Evolutionary conservation across 306 rosid genomes (phyloP).

Genomic region (Cicer cuneatum): DNA sequence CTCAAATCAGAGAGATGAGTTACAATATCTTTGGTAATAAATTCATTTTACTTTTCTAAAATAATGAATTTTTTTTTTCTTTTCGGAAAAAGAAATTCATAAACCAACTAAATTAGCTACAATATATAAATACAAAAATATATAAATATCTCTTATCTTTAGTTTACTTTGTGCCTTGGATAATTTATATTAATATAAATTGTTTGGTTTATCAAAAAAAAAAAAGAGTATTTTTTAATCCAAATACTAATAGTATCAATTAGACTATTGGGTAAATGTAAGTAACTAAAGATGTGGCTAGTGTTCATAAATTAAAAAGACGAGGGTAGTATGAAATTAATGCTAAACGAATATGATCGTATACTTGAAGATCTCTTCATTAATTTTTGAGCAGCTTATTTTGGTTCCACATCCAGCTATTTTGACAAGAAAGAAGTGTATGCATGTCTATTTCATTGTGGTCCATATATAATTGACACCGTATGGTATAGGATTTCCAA

Average conservation of each 20-base stretch:
- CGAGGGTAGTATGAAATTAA: neutral
- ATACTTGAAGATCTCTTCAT: neutral
- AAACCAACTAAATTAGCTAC: no score
- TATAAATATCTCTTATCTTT: no score
- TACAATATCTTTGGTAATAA: neutral
- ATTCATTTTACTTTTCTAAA: neutral
- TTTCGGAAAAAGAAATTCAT: no score
- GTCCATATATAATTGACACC: conserved; percentile 10
- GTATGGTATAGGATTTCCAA: neutral
- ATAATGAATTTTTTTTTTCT: no score
- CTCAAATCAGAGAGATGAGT: conserved; percentile 37
- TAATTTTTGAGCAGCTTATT: neutral
- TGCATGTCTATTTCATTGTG: neutral
- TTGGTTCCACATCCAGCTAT: conserved; percentile 9
- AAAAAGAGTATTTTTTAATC: no score
- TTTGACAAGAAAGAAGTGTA: neutral
- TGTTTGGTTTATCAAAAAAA: no score
- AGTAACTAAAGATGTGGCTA: neutral
- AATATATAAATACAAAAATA: no score
- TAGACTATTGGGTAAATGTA: neutral
- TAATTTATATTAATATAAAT: no score
- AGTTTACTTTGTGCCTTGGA: no score
- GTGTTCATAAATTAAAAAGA: no score
- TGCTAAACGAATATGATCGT: conserved; percentile 20
- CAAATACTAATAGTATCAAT: no score